Evolutionary conservation across 1,139 yeast genomes (phyloP), one percentile per base, ranked within the genome.

Genomic region (Ashbya aceris): DNA sequence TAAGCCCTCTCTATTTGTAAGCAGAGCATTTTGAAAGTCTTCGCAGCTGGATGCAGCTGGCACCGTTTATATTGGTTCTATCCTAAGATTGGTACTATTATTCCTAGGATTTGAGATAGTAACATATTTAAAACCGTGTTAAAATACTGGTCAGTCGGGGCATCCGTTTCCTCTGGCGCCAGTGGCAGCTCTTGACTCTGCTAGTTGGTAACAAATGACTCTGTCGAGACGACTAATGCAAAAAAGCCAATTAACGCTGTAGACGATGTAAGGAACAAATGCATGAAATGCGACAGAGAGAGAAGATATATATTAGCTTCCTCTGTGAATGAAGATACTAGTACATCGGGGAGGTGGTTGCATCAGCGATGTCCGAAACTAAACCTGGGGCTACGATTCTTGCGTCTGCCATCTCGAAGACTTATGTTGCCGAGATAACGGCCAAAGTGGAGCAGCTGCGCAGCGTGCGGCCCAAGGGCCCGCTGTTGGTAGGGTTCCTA

Each of bases 351-450:
- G 13, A 3, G 13, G 11, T 12, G 6, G 12, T 10, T 32, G 23
- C 35, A 32, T 13, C 35, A 32, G 17, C 20, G n/a, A 43, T 44
- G 44, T 41, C 49, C 13, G 44, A 27, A 11, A 41, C 30, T 8
- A 58, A 55, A 38, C 64, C 83, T 41, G 93, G 91, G 39, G 76
- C 83, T 65, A 85, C 96, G 36, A 78, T 91, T 37, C 69, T 89
- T 49, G 96, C 98, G 3, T 79, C 94, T 17, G 76, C 81, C 38
- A 83, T 91, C 27, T 93, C 97, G 39, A 86, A 89, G 60, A 74
- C 80, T 5, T 91, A 75, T 60, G 74, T 77, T 28, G 77, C 77
- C 41, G 97, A 91, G 62, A 75, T 91, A 45, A 69, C 71, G 11
- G 58, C 65, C 8, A 79, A 78, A 36, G 83, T 87, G 7, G 57